Conservation (phyloP, 768 basidiomycete species). For the Kondoa malvinella region DNA sequence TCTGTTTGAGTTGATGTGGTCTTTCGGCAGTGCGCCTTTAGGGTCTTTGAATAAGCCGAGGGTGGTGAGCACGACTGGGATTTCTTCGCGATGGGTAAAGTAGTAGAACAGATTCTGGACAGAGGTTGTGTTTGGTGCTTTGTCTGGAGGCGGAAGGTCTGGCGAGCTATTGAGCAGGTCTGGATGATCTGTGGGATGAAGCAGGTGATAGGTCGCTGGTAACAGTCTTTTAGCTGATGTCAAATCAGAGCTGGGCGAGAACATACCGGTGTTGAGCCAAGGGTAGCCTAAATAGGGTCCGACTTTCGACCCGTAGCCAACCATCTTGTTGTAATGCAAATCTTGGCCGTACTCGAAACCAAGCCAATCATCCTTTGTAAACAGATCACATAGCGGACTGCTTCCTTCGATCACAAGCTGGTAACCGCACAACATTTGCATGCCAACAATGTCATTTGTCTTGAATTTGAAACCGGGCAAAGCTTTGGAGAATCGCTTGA, state of each 20-base stretch:
- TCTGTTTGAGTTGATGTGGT: slow-evolving; percentile 21
- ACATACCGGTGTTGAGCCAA: slow-evolving; percentile 33
- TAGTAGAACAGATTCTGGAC: slow-evolving; percentile 33
- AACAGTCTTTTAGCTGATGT: slow-evolving; percentile 16
- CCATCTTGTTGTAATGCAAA: slow-evolving; percentile 32
- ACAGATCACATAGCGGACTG: slow-evolving; percentile 31
- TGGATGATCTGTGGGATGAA: not conserved
- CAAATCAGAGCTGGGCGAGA: slow-evolving; percentile 29
- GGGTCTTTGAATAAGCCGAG: slow-evolving; percentile 34
- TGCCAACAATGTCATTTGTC: slow-evolving; percentile 17
- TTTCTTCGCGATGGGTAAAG: slow-evolving; percentile 36
- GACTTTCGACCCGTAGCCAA: slow-evolving; percentile 32
- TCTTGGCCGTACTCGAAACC: slow-evolving; percentile 30
- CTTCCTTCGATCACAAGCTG: slow-evolving; percentile 28
- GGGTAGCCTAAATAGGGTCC: slow-evolving; percentile 33
- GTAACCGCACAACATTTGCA: slow-evolving; percentile 19
- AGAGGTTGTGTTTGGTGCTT: slow-evolving; percentile 34
- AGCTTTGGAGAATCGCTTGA: slow-evolving; percentile 12
- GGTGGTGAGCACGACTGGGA: slow-evolving; percentile 33
- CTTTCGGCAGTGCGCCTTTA: slow-evolving; percentile 18
- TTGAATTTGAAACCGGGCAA: slow-evolving; percentile 10
- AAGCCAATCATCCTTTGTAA: slow-evolving; percentile 32
- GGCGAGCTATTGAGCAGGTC: slow-evolving; percentile 1
- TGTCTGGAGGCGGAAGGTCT: slow-evolving; percentile 29
- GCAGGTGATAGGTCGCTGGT: slow-evolving; percentile 8